These are phyloP conservation scores for Pulchroboletus neoregius DNA, from an alignment of 1,284 basidiomycete genomes.

Conservation along the genomic window DNA sequence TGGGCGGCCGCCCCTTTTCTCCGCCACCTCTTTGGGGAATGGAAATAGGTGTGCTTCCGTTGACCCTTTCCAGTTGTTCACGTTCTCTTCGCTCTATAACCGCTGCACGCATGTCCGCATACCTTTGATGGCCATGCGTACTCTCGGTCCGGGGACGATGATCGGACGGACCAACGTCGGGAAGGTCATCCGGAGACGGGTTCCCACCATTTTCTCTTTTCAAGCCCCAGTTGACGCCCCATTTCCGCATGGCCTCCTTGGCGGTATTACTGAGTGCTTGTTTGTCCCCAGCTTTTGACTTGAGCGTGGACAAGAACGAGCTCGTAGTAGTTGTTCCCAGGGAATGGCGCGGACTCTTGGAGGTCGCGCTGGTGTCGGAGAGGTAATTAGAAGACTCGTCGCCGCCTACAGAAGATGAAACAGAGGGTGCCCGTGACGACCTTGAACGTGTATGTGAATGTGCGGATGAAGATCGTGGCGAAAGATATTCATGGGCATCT, in stretches of 20 bases:
- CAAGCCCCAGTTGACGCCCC: conserved; percentile 77
- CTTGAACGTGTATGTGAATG: conserved; percentile 23
- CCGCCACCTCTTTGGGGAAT: conserved; percentile 30
- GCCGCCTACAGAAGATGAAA: conserved; percentile 32
- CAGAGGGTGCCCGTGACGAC: conserved; percentile 28
- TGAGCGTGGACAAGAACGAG: conserved; percentile 71
- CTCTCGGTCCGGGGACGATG: conserved; percentile 34
- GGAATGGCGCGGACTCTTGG: conserved; percentile 31
- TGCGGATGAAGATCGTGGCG: conserved; percentile 23
- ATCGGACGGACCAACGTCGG: conserved; percentile 42
- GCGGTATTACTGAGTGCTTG: conserved; percentile 77
- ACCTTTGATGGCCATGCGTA: conserved; percentile 50
- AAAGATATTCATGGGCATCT: conserved; percentile 18
- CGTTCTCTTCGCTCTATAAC: conserved; percentile 59
- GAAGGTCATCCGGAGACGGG: conserved; percentile 38
- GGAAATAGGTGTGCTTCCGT: conserved; percentile 26
- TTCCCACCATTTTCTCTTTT: conserved; percentile 46
- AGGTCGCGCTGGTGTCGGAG: conserved; percentile 30
- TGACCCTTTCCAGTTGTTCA: conserved; percentile 35
- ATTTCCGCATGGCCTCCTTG: conserved; percentile 83
- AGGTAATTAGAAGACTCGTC: conserved; percentile 26
- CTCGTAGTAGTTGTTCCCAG: conserved; percentile 37
- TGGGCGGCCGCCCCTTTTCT: conserved; percentile 30
- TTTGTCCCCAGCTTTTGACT: conserved; percentile 75
- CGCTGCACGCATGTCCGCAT: conserved; percentile 68